Base-by-base conservation (phyloP, 306 rosid genomes). In the Canavalia ensiformis region DNA sequence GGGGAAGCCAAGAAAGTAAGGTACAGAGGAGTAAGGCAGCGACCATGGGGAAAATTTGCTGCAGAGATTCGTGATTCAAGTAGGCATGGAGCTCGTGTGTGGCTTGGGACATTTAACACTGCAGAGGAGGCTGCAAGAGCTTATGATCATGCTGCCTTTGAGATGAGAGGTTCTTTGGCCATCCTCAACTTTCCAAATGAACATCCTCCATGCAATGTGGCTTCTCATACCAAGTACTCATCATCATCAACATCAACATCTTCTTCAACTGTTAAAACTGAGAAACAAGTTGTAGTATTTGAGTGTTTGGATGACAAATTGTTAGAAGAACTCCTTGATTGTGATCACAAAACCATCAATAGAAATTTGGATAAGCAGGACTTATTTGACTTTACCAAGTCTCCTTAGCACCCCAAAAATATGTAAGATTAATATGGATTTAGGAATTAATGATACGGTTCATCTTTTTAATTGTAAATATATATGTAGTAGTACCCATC, bases 101-200 rank as follows among this genome's bases (percentile, higher is more conserved):
- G 97, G 95, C 94, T 90, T 4, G 97, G 97, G 1, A 92, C 97
- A 5, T 92, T 87, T 47, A 75, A 69, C 78, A 90, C 90, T 0
- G 92, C 86, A 0, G 83, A 88, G 68, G 95, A 89, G 59, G 95
- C 92, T 6, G 94, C 94, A 3, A 84, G 97, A 72, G 94, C 97
- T 57, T 90, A 91, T 49, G 97, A 91, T 70, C 81, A 81, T 29
- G 97, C 91, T 25, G 97, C 94, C 35, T 88, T 84, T 73, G 50
- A 84, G 2, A 91, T 90, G 94, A 90, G 94, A 82, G 97, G 97
- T 30, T 4, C 35, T 44, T 51, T 39, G 8, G 97, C 97, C 7
- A 87, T 90, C 75, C 92, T 93, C n/a, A 93, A 91, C 55, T 93
- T 91, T 62, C 93, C 97, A 4, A 18, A 74, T 18, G 93, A 94